phyloP scores from a whole-genome alignment of 108 stramenopile species.

The Thalassiosira profunda region DNA sequence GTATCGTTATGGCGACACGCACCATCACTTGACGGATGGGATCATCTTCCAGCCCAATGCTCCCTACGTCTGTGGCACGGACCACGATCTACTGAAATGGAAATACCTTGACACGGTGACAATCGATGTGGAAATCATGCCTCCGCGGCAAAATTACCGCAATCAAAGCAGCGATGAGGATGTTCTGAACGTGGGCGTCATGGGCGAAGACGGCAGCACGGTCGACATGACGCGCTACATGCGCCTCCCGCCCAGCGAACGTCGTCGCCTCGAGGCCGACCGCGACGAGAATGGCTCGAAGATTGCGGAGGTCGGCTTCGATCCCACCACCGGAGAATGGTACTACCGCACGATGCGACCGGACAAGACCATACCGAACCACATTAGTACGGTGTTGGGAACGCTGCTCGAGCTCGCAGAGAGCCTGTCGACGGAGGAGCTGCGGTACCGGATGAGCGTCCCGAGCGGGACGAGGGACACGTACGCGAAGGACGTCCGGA shows the following conservation, averaged over 20 bases:
- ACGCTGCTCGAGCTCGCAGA: constrained; percentile 90
- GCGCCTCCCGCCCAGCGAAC: constrained; percentile 75
- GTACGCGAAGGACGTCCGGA: constrained; percentile 76
- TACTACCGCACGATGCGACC: constrained; percentile 92
- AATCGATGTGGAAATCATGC: constrained; percentile 91
- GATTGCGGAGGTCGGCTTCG: constrained; percentile 91
- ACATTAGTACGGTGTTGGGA: constrained; percentile 87
- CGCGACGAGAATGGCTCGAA: constrained; percentile 61
- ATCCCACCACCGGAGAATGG: constrained; percentile 92
- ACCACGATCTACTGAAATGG: constrained; percentile 94
- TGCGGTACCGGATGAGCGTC: constrained; percentile 87
- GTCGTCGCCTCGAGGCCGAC: constrained; percentile 86
- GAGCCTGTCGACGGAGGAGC: constrained; percentile 83
- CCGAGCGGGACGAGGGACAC: constrained; percentile 80
- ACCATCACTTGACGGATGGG: constrained; percentile 96
- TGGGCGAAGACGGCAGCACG: constrained; percentile 77
- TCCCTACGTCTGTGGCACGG: constrained; percentile 92
- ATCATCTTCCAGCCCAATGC: constrained; percentile 89
- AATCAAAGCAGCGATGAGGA: constrained; percentile 44
- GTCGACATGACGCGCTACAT: constrained; percentile 88
- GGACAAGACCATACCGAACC: constrained; percentile 88
- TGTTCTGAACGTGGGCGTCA: constrained; percentile 63
- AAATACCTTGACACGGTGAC: constrained; percentile 97
- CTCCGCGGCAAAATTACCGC: constrained; percentile 38
- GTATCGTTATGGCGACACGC: constrained; percentile 71